Percentiles rank a stretch among this genome's conserved stretches.
Evolutionary conservation across 768 basidiomycete species (phyloP).

Genomic region (Russula sp.): DNA sequence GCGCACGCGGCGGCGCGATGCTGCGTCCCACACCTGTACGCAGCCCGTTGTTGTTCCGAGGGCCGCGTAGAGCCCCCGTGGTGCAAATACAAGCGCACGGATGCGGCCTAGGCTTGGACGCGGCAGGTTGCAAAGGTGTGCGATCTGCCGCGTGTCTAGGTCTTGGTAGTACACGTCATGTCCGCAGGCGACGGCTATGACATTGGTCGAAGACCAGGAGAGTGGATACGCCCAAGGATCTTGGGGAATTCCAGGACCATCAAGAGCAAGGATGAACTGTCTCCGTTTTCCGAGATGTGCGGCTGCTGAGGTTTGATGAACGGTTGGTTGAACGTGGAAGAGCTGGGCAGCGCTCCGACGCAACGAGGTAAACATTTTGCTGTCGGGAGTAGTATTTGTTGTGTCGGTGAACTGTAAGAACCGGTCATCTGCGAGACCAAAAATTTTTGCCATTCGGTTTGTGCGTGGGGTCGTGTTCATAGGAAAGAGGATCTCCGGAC

Average conservation of each 20-base stretch:
- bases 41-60: conserved; percentile 46
- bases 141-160: conserved; percentile 47
- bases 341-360: conserved; percentile 50
- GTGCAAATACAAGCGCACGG: conserved; percentile 49
- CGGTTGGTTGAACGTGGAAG: conserved; percentile 33
- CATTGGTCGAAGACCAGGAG: conserved; percentile 53
- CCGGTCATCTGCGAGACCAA: conserved; percentile 53
- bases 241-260: conserved; percentile 54
- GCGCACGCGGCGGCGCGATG: conserved; percentile 27
- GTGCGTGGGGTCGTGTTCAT: conserved; percentile 61
- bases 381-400: conserved; percentile 30
- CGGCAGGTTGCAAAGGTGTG: conserved; percentile 42
- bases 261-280: conserved; percentile 55
- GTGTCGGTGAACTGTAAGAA: conserved; percentile 49
- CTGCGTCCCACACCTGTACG: conserved; percentile 52
- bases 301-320: conserved; percentile 45
- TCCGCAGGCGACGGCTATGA: conserved; percentile 58
- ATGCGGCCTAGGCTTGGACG: conserved; percentile 33
- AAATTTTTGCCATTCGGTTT: conserved; percentile 56
- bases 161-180: conserved; percentile 58
- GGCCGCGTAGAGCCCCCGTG: conserved; percentile 40
- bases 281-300: conserved; percentile 49
- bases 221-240: conserved; percentile 54
- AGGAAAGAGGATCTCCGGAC: conserved; percentile 46
- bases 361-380: conserved; percentile 42